phyloP scores from a whole-genome alignment of 192 early-diverging fungal genomes.

The Pilaira anomala region DNA sequence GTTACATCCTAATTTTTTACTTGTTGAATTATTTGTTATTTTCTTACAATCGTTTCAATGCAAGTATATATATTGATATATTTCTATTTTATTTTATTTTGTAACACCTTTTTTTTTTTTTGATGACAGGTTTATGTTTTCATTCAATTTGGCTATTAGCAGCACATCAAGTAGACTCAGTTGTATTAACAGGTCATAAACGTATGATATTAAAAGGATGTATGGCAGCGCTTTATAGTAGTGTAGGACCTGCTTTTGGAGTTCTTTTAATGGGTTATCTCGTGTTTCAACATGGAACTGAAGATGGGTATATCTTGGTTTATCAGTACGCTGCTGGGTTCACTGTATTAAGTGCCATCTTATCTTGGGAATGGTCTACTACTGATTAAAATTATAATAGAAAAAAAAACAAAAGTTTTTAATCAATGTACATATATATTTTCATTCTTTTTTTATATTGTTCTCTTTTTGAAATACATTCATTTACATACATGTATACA shows the following conservation, averaged over 20 bases:
- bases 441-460: not conserved
- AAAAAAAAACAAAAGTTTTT: not conserved
- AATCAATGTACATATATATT: not conserved
- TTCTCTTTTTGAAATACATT: too few species aligned
- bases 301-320: slow-evolving; percentile 1
- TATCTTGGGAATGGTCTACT: slow-evolving; percentile 19
- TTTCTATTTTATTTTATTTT: not conserved
- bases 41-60: slow-evolving; percentile 6
- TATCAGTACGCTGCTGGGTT: slow-evolving; percentile 8
- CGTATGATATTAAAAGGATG: slow-evolving; percentile 18
- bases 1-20: slow-evolving; percentile 1
- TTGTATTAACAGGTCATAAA: slow-evolving; percentile 2
- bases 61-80: not conserved
- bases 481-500: too few species aligned
- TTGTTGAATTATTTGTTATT: not conserved
- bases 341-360: not conserved
- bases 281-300: not conserved
- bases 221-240: slow-evolving; percentile 21
- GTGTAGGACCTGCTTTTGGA: slow-evolving; percentile 25
- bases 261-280: slow-evolving; percentile 8
- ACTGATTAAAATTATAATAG: slow-evolving; percentile 3
- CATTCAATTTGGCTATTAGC: slow-evolving; percentile 13
- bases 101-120: too few species aligned
- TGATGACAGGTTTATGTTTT: not conserved
- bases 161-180: not conserved